phyloP scores from a whole-genome alignment of 768 basidiomycete genomes.

The Clavulina sp. region DNA sequence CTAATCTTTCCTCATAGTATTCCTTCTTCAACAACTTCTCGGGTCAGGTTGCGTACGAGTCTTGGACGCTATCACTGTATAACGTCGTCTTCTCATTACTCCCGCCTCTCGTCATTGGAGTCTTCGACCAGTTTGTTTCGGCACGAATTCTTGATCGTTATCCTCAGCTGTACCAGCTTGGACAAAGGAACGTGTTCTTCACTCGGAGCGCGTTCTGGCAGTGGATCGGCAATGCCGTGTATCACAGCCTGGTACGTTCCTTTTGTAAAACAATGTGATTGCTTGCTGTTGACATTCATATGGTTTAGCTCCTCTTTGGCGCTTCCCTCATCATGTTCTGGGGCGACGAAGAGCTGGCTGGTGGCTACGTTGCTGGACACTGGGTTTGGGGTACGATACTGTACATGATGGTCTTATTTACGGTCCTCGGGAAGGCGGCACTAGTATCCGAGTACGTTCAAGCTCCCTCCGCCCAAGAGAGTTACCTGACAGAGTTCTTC shows the following conservation, averaged over 20 bases:
- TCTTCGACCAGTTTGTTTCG: slow-evolving; percentile 97
- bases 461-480: not conserved
- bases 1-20: slow-evolving; percentile 33
- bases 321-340: slow-evolving; percentile 85
- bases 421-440: slow-evolving; percentile 93
- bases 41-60: slow-evolving; percentile 95
- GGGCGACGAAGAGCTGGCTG: slow-evolving; percentile 70
- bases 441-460: slow-evolving; percentile 85
- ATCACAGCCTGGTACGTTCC: slow-evolving; percentile 63
- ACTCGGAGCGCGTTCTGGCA: slow-evolving; percentile 82
- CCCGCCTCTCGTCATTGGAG: slow-evolving; percentile 90
- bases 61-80: slow-evolving; percentile 95
- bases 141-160: slow-evolving; percentile 93
- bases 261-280: not conserved
- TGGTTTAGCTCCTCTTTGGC: slow-evolving; percentile 55
- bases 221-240: slow-evolving; percentile 77
- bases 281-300: not conserved
- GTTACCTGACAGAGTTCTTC: slow-evolving; percentile 6
- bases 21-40: slow-evolving; percentile 99
- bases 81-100: slow-evolving; percentile 93
- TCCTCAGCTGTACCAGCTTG: slow-evolving; percentile 87
- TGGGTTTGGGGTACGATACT: slow-evolving; percentile 98
- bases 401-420: slow-evolving; percentile 85
- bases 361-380: slow-evolving; percentile 76
- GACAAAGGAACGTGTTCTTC: slow-evolving; percentile 89